Evolutionary conservation across 2,329 filamentous ascomycete genomes (phyloP).

Genomic region (Emergomyces pasteurianus): DNA sequence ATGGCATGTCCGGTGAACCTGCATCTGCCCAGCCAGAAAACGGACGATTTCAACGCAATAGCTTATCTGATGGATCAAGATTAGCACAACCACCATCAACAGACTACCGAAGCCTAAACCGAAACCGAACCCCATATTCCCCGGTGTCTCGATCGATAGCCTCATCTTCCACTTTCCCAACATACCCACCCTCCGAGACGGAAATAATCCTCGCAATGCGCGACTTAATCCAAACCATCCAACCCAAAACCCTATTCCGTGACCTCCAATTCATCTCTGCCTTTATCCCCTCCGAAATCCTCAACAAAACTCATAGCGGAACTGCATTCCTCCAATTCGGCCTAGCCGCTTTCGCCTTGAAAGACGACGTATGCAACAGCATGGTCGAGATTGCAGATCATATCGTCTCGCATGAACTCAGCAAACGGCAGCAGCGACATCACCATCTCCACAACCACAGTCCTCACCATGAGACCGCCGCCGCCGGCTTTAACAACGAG

Average conservation of each 20-base stretch:
- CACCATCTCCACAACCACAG: conserved; percentile 17
- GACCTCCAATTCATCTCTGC: conserved; percentile 62
- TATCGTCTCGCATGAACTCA: conserved; percentile 48
- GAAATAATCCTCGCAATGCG: conserved; percentile 54
- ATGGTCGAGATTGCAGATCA: conserved; percentile 67
- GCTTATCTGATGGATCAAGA: conserved; percentile 8
- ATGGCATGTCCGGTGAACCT: conserved; percentile 14
- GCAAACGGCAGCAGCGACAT: conserved; percentile 22
- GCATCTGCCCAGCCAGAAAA: conserved; percentile 34
- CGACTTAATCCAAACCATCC: conserved; percentile 54
- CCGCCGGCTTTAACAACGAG: too few species aligned
- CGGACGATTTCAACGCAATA: conserved; percentile 13
- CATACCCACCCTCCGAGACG: conserved; percentile 45
- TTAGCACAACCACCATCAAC: background rate
- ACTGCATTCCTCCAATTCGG: conserved; percentile 88
- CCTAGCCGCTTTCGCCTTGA: conserved; percentile 75
- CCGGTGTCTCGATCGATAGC: conserved; percentile 21
- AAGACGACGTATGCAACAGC: conserved; percentile 73
- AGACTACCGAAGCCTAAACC: background rate
- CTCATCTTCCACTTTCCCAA: conserved; percentile 22
- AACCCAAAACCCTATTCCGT: conserved; percentile 70
- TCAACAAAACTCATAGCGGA: conserved; percentile 47
- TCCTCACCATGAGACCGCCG: background rate
- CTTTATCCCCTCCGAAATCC: conserved; percentile 45
- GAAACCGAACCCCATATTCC: conserved; percentile 7